Conservation (phyloP, 495 filamentous ascomycete genomes). For the Thermothielavioides terrestris region DNA sequence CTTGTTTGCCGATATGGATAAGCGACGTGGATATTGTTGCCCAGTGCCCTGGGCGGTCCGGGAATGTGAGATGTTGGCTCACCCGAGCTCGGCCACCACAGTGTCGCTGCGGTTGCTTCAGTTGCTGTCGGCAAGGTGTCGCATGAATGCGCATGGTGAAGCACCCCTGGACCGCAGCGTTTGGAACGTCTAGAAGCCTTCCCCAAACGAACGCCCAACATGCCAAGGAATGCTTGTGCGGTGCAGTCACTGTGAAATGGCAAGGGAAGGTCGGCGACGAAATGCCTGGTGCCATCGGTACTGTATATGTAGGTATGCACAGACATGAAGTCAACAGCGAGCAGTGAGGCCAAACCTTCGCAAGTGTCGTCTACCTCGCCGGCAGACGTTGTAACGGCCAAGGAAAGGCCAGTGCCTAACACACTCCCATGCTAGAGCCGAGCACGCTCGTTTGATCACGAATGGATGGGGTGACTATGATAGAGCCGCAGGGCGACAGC, state of each 20-base stretch:
- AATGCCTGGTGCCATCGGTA: conserved; percentile 1
- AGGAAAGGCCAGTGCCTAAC: no score
- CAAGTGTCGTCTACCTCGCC: background rate
- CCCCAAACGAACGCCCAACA: conserved; percentile 12
- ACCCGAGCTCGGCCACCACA: background rate
- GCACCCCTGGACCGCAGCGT: conserved; percentile 16
- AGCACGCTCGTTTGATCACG: no score
- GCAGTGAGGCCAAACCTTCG: background rate
- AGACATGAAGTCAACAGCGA: background rate
- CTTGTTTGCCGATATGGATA: conserved; percentile 7
- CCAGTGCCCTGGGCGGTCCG: background rate
- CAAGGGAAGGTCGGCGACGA: conserved; percentile 4
- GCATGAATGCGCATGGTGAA: conserved; percentile 25
- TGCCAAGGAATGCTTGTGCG: no score
- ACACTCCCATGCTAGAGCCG: no score
- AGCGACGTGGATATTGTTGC: background rate
- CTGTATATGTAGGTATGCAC: no score
- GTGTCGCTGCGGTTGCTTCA: conserved; percentile 6
- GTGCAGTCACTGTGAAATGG: no score
- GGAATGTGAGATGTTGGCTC: background rate
- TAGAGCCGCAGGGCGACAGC: no score
- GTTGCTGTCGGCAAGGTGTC: background rate
- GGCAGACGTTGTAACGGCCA: no score
- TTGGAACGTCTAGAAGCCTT: conserved; percentile 28
- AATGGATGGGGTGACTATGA: no score